Percentiles rank a stretch among this genome's conserved stretches.
phyloP scores from a whole-genome alignment of 192 early-diverging fungal genomes.

The Chytriomyces sp. region DNA sequence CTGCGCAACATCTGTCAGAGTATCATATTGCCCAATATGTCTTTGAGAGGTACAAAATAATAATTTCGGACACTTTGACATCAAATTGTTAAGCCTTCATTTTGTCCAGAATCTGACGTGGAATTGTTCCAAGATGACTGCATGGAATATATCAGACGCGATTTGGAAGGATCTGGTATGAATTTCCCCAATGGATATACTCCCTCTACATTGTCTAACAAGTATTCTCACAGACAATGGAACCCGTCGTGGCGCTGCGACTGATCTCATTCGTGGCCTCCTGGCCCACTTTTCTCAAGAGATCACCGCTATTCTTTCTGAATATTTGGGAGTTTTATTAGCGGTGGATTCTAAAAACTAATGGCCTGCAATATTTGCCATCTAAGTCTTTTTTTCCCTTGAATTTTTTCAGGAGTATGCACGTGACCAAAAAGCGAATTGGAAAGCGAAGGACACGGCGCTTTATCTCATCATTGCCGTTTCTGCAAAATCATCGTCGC shows the following conservation, averaged over 20 bases:
- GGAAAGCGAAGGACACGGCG: conserved; percentile 96
- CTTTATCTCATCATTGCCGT: conserved; percentile 90
- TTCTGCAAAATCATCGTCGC: conserved; percentile 76
- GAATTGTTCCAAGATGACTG: conserved; percentile 97
- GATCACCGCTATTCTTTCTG: conserved; percentile 82
- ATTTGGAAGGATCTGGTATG: conserved; percentile 85
- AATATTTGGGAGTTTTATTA: conserved; percentile 60
- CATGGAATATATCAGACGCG: conserved; percentile 90
- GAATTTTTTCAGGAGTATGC: conserved; percentile 64
- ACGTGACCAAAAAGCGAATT: conserved; percentile 69
- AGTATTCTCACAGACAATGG: conserved; percentile 69
- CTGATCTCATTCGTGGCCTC: conserved; percentile 89
- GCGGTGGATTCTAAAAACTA: conserved; percentile 33
- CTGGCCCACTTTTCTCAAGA: conserved; percentile 85
- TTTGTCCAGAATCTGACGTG: conserved; percentile 72
- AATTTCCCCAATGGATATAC: neutral
- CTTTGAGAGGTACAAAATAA: conserved; percentile 62
- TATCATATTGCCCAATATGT: conserved; percentile 92
- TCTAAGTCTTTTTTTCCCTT: neutral
- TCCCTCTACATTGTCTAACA: neutral
- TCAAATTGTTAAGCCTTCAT: neutral
- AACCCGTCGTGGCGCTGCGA: conserved; percentile 89
- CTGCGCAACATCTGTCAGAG: conserved; percentile 86
- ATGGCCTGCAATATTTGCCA: neutral
- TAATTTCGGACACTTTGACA: neutral